Base-by-base conservation (phyloP, 805 yeast genomes). In the Wickerhamomyces ciferrii region DNA sequence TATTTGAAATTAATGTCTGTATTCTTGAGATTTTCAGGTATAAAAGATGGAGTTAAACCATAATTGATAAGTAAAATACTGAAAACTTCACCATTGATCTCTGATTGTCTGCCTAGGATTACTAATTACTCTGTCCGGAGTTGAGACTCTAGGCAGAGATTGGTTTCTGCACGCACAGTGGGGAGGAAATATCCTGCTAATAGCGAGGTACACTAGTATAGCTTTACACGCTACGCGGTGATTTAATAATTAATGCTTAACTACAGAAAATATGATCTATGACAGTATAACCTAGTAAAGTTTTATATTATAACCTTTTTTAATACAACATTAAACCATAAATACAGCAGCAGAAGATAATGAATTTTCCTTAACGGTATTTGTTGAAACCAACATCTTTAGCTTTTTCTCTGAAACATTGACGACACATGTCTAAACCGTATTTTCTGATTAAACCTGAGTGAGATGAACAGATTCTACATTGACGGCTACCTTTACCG, bases 401-500 rank as follows among this genome's bases (percentile, higher is more conserved):
- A 69, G 99, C 98, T 81, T 83, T 92, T 82, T 94, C 99, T 84
- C 99, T 91, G 98, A 94, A 94, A 81, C 97, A 92, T 83, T 94
- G 99, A 87, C 99, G 96, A 81, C 97, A 92, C 84, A 94, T 83
- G 91, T 90, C 85, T 72, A 94, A 81, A 71, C 96, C 99, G 94
- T 94, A 94, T 83, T 94, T 94, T 89, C 99, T 92, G 84, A 94
- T 88, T 76, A 94, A 87, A 84, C 98, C 98, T 67, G 88, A 76
- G 91, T 92, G 97, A 77, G 98, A 88, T 68, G 96, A 82, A 75
- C 96, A 89, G 83, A 92, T 91, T 78, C 98, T 94, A 84, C 98
- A 94, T 81, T 88, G 94, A 83, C 99, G 96, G 70, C 98, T 87
- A 81, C 99, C 99, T 88, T 94, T 94, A 79, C 99, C 99, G 90